A percentile compares a stretch with the other conserved stretches of the same genome.
These are phyloP conservation scores for Inga leiocalycina DNA, from an alignment of 306 rosid genomes.

Conservation along the genomic window DNA sequence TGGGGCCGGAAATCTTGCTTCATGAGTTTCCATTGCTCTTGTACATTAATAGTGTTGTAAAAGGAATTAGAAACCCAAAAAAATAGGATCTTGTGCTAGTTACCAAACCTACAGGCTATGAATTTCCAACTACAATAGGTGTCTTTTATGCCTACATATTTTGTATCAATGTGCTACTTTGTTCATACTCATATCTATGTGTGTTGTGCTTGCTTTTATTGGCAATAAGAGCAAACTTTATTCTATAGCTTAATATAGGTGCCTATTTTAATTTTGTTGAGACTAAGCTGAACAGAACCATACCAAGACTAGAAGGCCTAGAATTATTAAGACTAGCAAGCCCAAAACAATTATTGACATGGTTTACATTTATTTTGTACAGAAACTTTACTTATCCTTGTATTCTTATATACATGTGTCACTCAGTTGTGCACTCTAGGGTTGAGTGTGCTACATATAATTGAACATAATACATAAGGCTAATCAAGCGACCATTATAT, in stretches of 20 bases:
- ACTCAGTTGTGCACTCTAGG: no score
- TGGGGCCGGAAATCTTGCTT: neutral
- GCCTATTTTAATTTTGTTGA: neutral
- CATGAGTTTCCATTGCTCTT: neutral
- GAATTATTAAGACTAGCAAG: no score
- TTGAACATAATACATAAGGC: no score
- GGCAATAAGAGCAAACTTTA: neutral
- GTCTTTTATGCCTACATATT: neutral
- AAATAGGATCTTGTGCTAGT: neutral
- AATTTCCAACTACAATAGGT: neutral
- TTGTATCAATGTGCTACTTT: neutral
- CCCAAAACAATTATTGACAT: no score
- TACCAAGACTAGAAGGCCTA: no score
- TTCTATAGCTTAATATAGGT: neutral
- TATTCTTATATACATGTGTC: no score
- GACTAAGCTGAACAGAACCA: no score
- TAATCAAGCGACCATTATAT: no score
- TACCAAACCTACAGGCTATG: neutral
- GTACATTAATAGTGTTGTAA: neutral
- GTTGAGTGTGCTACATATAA: no score
- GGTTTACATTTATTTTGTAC: no score
- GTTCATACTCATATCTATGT: neutral
- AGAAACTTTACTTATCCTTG: no score
- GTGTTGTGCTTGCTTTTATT: no score
- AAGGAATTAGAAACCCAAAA: neutral